Evolutionary conservation across 495 filamentous ascomycete species (phyloP).

Genomic region (Parathielavia appendiculata): DNA sequence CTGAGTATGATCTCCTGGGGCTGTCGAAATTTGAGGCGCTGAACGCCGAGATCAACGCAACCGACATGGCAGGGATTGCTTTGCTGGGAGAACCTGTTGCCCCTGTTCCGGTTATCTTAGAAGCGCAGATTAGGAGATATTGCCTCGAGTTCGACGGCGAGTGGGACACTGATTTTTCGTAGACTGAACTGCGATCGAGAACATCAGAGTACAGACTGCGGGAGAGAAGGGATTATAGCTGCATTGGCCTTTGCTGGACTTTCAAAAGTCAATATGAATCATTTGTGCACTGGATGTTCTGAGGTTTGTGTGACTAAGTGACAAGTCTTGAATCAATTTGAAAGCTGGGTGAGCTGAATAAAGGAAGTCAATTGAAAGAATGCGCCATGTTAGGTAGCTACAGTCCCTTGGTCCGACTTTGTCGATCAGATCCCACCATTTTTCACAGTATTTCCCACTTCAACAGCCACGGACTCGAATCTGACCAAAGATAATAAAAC

Average conservation of each 20-base stretch:
- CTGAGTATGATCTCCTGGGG: conserved; percentile 9
- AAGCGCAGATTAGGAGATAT: neutral
- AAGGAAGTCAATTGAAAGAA: neutral
- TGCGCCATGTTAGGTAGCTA: conserved; percentile 3
- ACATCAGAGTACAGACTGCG: neutral
- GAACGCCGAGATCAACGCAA: conserved; percentile 11
- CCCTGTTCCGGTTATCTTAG: neutral
- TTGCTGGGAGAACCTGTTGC: neutral
- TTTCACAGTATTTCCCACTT: no score
- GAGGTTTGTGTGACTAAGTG: neutral
- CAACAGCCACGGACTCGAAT: no score
- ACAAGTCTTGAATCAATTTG: neutral
- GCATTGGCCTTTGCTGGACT: no score
- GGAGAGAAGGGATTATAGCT: neutral
- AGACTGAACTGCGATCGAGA: neutral
- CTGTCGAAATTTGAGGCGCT: conserved; percentile 1
- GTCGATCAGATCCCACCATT: no score
- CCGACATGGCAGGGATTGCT: conserved; percentile 8
- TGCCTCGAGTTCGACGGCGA: conserved; percentile 5
- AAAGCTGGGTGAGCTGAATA: neutral
- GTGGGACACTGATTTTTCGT: neutral
- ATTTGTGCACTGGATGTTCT: no score
- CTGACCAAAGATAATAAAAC: no score
- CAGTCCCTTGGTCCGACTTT: neutral
- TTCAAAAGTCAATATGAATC: no score